These are phyloP conservation scores for Nakazawaea sp. DNA, from an alignment of 805 yeast genomes.

Conservation along the genomic window DNA sequence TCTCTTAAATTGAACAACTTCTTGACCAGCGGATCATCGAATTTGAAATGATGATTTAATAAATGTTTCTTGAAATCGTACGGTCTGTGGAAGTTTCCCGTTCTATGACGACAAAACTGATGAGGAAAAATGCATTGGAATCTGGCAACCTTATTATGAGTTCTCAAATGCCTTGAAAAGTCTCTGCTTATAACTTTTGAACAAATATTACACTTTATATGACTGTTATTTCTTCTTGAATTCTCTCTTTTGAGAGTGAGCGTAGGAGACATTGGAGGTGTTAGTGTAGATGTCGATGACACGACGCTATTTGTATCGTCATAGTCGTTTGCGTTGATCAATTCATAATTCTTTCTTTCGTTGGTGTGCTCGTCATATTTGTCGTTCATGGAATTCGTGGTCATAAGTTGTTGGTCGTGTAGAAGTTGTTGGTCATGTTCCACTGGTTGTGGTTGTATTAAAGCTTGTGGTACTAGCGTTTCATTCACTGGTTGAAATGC, in stretches of 20 bases:
- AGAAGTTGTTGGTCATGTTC: too few species aligned
- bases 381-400: too few species aligned
- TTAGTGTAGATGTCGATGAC: too few species aligned
- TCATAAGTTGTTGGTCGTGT: too few species aligned
- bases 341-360: too few species aligned
- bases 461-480: too few species aligned
- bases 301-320: too few species aligned
- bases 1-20: slow-evolving; percentile 43
- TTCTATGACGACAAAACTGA: slow-evolving; percentile 45
- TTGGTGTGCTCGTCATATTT: too few species aligned
- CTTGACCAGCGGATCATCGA: slow-evolving; percentile 38
- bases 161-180: slow-evolving; percentile 55
- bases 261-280: not conserved
- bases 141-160: slow-evolving; percentile 49
- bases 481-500: slow-evolving; percentile 6
- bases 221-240: not conserved
- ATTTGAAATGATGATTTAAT: slow-evolving; percentile 51
- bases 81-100: slow-evolving; percentile 61
- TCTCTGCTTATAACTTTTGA: slow-evolving; percentile 30
- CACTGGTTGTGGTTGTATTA: too few species aligned
- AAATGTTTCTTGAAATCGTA: slow-evolving; percentile 65
- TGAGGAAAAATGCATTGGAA: slow-evolving; percentile 54
- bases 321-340: too few species aligned
- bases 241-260: not conserved
- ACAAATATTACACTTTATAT: slow-evolving; percentile 1